Evolutionary conservation across 2,329 filamentous ascomycete genomes (phyloP), one percentile per base, ranked within the genome.

Genomic region (Cladosporium sp.): DNA sequence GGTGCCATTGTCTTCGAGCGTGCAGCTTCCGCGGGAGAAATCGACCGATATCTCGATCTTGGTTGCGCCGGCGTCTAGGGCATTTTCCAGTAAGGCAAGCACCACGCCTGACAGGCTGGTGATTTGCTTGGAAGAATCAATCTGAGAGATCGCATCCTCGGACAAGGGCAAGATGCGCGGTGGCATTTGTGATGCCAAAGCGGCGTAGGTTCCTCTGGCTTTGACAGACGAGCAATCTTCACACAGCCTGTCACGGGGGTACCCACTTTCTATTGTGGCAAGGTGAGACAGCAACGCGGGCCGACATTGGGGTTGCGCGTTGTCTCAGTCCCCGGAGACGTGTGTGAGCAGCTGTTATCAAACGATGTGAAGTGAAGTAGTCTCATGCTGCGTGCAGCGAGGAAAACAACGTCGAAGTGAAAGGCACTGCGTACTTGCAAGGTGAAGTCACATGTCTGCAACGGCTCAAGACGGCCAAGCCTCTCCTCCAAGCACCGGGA

Each of bases 91-190:
- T 9, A 97, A 77, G 43, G 86, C 87, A 52, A 82, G 74, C 11
- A 88, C 74, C 4, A 87, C 89, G 22, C 74, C 79, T 60, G 85
- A 85, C 32, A 97, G 74, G 42, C 83, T 86, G 1, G 83, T 86
- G 60, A 97, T 85, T 52, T 80, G 76, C n/a, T 83, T 82, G 0
- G 92, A 95, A 0, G 92, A 95, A 66, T 85, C 87, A 72, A 98
- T 85, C 67, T 90, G 88, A 44, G 85, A 52, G 32, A 63, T 58
- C 35, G 58, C 58, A 18, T 63, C 62, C 14, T 56, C 37, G 16
- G 55, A 46, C 19, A 67, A 52, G 18, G 63, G 65, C 52, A 58
- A 49, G 9, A 66, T 67, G 10, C 63, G 59, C 19, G 57, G 49
- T 56, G 40, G 48, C 48, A 50, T 50, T 43, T 31, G 22, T 7